phyloP scores from a whole-genome alignment of 805 yeast species.

The Zygotorulaspora florentina region DNA sequence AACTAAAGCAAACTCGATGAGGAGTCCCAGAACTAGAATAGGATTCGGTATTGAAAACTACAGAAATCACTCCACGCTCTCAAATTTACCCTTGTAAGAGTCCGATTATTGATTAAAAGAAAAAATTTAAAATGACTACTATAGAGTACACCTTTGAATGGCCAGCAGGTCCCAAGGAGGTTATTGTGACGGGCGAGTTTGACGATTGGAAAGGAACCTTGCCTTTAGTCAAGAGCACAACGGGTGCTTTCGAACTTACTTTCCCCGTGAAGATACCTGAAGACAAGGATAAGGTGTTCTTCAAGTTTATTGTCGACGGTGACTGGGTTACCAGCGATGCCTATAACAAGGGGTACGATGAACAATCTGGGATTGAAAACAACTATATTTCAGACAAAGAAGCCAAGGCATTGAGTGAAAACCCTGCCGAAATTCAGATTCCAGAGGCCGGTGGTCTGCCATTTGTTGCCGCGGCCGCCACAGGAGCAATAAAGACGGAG shows the following conservation, averaged over 20 bases:
- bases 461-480: slow-evolving; percentile 12
- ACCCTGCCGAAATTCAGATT: slow-evolving; percentile 21
- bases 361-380: slow-evolving; percentile 40
- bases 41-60: too few species aligned
- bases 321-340: slow-evolving; percentile 48
- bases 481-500: slow-evolving; percentile 1
- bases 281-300: slow-evolving; percentile 37
- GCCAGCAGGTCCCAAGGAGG: slow-evolving; percentile 53
- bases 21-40: too few species aligned
- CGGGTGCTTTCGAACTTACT: slow-evolving; percentile 57
- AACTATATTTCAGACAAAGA: slow-evolving; percentile 31
- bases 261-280: slow-evolving; percentile 47
- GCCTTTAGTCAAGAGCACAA: slow-evolving; percentile 55
- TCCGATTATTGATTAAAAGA: too few species aligned
- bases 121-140: slow-evolving; percentile 2
- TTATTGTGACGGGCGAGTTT: slow-evolving; percentile 65
- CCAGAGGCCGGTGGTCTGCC: slow-evolving; percentile 49
- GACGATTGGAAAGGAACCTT: slow-evolving; percentile 63
- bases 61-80: too few species aligned
- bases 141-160: slow-evolving; percentile 33
- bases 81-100: too few species aligned
- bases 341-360: slow-evolving; percentile 41
- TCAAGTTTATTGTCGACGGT: slow-evolving; percentile 66
- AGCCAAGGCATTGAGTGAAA: slow-evolving; percentile 7
- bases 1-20: too few species aligned